phyloP scores from a whole-genome alignment of 345 rosid genomes.

The Barbarea vulgaris region DNA sequence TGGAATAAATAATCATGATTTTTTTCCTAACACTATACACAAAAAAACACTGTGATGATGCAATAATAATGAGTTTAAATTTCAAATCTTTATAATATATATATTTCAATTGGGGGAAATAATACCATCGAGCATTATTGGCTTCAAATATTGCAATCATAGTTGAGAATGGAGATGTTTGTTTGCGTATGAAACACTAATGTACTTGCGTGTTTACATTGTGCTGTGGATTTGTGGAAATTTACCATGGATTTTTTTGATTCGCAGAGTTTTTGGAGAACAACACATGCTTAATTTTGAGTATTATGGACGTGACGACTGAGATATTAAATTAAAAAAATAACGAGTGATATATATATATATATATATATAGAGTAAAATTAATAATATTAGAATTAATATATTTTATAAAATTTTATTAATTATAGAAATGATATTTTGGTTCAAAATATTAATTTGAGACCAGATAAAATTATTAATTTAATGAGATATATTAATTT shows the following conservation, averaged over 20 bases:
- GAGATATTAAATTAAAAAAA: neutral
- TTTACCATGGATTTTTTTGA: conserved; percentile 5
- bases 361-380: no score
- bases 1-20: conserved; percentile 6
- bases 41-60: conserved; percentile 15
- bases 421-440: no score
- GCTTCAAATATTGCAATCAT: conserved; percentile 30
- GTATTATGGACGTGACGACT: conserved; percentile 17
- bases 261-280: conserved; percentile 18
- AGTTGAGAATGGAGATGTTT: conserved; percentile 27
- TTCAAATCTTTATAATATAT: neutral
- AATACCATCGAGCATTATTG: conserved; percentile 10
- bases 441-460: no score
- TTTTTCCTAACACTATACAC: neutral
- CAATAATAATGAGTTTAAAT: neutral
- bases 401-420: no score
- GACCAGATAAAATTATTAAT: no score
- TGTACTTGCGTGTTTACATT: conserved; percentile 37
- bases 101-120: neutral
- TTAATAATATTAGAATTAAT: no score
- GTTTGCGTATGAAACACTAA: conserved; percentile 42
- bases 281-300: conserved; percentile 15
- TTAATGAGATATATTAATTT: no score
- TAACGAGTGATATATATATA: conserved; percentile 11
- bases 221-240: conserved; percentile 3